Conservation (phyloP, 116 monocot genomes). For the Trichopus zeylanicus region DNA sequence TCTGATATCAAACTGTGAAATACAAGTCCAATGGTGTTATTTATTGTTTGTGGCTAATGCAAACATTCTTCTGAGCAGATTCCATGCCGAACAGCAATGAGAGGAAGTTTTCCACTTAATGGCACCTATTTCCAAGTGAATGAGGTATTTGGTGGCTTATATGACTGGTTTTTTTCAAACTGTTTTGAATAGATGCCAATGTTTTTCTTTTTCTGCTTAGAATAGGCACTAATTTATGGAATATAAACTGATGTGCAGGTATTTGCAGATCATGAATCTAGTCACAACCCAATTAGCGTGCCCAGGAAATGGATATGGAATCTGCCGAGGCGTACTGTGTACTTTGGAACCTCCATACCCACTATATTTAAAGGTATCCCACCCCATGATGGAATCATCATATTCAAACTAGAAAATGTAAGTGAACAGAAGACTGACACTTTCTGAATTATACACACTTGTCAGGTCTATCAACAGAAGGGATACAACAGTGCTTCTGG, state of each 20-base stretch:
- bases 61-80: conserved; percentile 43
- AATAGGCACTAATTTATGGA: background rate
- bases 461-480: conserved; percentile 77
- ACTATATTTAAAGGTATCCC: conserved; percentile 88
- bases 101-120: conserved; percentile 96
- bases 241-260: conserved; percentile 40
- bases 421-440: background rate
- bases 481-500: conserved; percentile 93
- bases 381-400: background rate
- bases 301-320: conserved; percentile 89
- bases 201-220: background rate
- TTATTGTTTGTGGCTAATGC: background rate
- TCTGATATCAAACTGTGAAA: too few relatives aligned
- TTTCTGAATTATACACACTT: conserved; percentile 6
- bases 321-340: conserved; percentile 83
- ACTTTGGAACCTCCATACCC: conserved; percentile 90
- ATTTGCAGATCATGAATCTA: conserved; percentile 94
- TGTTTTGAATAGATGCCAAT: background rate
- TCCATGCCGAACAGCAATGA: conserved; percentile 93
- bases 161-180: conserved; percentile 6
- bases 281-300: conserved; percentile 62
- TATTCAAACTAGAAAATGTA: background rate
- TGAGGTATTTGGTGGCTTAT: conserved; percentile 43
- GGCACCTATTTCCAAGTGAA: conserved; percentile 99
- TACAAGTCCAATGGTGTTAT: background rate